These are phyloP conservation scores for Solanum chilense DNA, from an alignment of 257 asterid species.

Conservation along the genomic window DNA sequence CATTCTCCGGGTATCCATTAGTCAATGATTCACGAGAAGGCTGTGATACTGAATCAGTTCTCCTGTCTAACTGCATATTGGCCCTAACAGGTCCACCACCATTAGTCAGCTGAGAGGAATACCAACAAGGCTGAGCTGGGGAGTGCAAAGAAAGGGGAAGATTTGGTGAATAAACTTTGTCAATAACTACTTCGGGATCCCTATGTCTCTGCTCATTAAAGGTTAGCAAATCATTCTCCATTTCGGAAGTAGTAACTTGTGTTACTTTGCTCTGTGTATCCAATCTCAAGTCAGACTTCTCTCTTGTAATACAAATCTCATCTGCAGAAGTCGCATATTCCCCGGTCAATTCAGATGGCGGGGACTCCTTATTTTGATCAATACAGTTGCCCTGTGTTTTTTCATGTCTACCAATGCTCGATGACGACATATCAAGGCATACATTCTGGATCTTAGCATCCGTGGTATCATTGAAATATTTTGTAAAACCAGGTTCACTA, in stretches of 20 bases:
- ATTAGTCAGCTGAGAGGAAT: conserved; percentile 20
- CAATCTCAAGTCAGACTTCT: conserved; percentile 20
- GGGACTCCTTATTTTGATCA: conserved; percentile 28
- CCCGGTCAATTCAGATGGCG: conserved; percentile 10
- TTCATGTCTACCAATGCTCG: conserved; percentile 40
- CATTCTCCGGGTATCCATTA: conserved; percentile 32
- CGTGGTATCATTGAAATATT: conserved; percentile 14
- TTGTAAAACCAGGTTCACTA: conserved; percentile 20
- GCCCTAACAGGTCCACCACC: conserved; percentile 16
- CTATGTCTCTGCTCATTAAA: conserved; percentile 49
- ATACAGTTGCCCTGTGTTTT: conserved; percentile 8
- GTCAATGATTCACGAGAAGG: conserved; percentile 22
- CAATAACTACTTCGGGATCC: conserved; percentile 41
- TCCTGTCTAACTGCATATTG: conserved; percentile 37
- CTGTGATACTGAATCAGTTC: conserved; percentile 25
- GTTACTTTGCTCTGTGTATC: conserved; percentile 1
- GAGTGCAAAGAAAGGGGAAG: conserved; percentile 16
- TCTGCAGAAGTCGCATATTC: conserved; percentile 12
- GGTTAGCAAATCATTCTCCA: conserved; percentile 47
- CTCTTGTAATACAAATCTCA: conserved; percentile 7
- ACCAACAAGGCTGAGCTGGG: conserved; percentile 11
- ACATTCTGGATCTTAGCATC: conserved; percentile 24
- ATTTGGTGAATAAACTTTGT: conserved; percentile 20
- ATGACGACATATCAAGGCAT: conserved; percentile 39
- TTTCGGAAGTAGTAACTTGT: conserved; percentile 19